Evolutionary conservation across 495 filamentous ascomycete genomes (phyloP).

Genomic region (Talaromyces stipitatus): DNA sequence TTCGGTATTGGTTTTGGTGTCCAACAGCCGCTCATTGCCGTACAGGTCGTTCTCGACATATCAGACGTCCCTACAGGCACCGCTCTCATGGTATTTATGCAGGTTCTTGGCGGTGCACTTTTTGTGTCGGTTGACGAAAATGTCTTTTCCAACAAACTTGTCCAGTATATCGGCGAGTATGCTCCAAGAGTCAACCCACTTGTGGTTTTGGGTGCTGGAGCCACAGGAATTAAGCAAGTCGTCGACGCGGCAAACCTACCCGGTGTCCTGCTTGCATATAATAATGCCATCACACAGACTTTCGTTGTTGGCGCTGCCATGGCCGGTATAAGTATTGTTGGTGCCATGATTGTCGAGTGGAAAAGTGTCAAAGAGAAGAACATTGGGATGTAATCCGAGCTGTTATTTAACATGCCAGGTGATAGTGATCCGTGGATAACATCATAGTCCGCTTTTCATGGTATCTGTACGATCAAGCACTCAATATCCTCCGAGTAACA

Average conservation of each 20-base stretch:
- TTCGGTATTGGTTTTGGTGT: background rate
- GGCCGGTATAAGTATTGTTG: conserved; percentile 11
- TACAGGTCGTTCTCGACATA: background rate
- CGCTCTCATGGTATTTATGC: conserved; percentile 1
- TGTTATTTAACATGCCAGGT: background rate
- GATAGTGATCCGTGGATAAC: background rate
- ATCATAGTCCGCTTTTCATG: background rate
- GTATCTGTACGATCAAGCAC: background rate
- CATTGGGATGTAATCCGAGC: background rate
- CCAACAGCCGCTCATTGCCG: background rate
- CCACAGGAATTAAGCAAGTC: conserved; percentile 14
- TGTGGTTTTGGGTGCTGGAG: conserved; percentile 5
- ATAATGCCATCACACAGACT: conserved; percentile 15
- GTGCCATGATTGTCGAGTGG: conserved; percentile 14
- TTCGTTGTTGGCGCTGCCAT: conserved; percentile 18
- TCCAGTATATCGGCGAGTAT: background rate
- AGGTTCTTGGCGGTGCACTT: background rate
- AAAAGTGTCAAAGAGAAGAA: conserved; percentile 10
- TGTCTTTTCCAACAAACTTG: conserved; percentile 20
- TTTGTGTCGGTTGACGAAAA: background rate
- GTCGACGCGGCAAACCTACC: conserved; percentile 9
- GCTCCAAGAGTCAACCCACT: background rate
- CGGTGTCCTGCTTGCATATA: conserved; percentile 19
- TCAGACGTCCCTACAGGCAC: background rate
- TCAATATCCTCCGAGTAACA: too few relatives aligned